Evolutionary conservation across 75 land plant species (phyloP), one percentile per base, ranked within the genome.

Genomic region (Cupressus sempervirens): DNA sequence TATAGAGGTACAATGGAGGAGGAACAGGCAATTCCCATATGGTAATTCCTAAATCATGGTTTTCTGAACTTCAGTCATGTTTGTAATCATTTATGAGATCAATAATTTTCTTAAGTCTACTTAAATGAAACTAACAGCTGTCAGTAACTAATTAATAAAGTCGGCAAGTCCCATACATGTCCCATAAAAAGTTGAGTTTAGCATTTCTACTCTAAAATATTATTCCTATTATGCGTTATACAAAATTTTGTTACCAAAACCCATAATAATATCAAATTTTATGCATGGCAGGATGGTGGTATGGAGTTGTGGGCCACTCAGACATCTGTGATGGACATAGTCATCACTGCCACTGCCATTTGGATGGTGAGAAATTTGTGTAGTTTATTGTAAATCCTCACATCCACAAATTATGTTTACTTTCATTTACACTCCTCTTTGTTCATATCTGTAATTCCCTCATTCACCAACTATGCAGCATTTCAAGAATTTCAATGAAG

Each of bases 1-100:
- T 74, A 76, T 91, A 18, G 92, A 91, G 76, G 91, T 91, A 62
- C 92, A 91, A 58, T 91, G 92, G 92, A 88, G 92, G 83, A 84
- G 91, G 83, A 91, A 86, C 84, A 91, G 87, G 77, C 86, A 88
- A 52, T 90, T 91, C 75, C 92, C 92, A 85, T 91, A 91, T 87
- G 92, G 92, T 91, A 83, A 75, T 41, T 46, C 5, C 87, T 14
- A 70, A 36, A 41, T 85, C 84, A 5, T n/a, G 79, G 40, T 18
- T 20, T 76, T 58, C 20, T 82, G 65, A 16, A 46, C 20, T 30
- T 16, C 35, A 15, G n/a, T 52, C 36, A 56, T 76, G 43, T 76
- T 76, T 38, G 26, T 38, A 34, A 32, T 76, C 79, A 36, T n/a
- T 45, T 85, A 43, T 85, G 86, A n/a, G 30, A 67, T 83, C 38